Conservation (phyloP, 306 rosid genomes). For the Acacia crassicarpa region DNA sequence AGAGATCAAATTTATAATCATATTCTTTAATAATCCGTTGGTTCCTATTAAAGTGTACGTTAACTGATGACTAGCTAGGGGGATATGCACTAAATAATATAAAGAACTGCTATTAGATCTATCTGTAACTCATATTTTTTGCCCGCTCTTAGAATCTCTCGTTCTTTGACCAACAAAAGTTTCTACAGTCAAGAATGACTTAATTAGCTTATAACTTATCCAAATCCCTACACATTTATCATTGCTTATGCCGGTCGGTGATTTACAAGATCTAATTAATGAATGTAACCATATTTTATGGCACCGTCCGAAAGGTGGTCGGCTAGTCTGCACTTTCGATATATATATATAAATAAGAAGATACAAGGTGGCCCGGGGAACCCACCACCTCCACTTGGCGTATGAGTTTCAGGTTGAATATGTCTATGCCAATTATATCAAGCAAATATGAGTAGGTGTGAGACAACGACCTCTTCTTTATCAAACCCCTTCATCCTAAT, state of each 20-base stretch:
- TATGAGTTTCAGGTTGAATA: neutral
- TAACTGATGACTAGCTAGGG: no score
- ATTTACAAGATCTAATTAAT: neutral
- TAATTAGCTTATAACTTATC: no score
- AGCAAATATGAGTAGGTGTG: conserved; percentile 7
- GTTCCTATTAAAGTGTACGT: no score
- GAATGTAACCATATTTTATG: neutral
- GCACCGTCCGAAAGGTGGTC: neutral
- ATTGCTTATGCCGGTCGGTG: neutral
- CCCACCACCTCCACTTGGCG: conserved; percentile 3
- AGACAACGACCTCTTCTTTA: neutral
- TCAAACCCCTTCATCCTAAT: neutral
- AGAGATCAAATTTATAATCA: no score
- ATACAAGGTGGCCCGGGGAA: neutral
- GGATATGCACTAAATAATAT: no score
- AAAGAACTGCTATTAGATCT: neutral
- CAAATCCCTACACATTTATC: neutral
- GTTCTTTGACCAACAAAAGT: no score
- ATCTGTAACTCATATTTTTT: neutral
- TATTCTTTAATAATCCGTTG: no score
- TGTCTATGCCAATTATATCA: neutral
- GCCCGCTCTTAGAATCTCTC: neutral
- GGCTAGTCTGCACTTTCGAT: neutral
- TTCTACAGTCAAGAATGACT: no score
- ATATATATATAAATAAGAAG: neutral